Percentiles rank a stretch among this genome's conserved stretches.
phyloP scores from a whole-genome alignment of 768 basidiomycete genomes.

The Nidularia sp. region DNA sequence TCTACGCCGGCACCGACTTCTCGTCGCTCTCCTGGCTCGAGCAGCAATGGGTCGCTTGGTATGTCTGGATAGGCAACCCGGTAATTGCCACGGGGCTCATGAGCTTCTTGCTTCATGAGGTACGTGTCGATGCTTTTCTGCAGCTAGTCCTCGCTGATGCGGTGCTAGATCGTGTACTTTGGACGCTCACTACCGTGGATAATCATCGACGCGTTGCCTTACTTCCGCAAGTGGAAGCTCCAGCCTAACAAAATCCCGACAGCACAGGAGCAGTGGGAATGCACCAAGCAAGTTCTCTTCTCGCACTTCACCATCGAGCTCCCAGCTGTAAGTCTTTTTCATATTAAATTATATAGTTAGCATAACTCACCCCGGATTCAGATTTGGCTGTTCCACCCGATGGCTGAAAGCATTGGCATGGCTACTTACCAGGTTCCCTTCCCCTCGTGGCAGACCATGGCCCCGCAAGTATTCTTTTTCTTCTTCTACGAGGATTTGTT shows the following conservation, averaged over 20 bases:
- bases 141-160: background rate
- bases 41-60: constrained; percentile 82
- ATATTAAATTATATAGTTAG: too few relatives aligned
- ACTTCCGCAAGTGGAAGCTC: constrained; percentile 92
- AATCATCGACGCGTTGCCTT: constrained; percentile 90
- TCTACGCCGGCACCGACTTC: constrained; percentile 60
- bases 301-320: constrained; percentile 96
- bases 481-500: constrained; percentile 96
- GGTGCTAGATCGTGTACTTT: constrained; percentile 84
- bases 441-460: constrained; percentile 65
- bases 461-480: constrained; percentile 79
- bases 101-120: constrained; percentile 93
- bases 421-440: constrained; percentile 91
- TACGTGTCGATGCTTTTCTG: constrained; percentile 28
- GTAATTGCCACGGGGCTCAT: constrained; percentile 89
- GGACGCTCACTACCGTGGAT: constrained; percentile 95
- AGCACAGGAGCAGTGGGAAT: constrained; percentile 84
- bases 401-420: constrained; percentile 88
- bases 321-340: constrained; percentile 74
- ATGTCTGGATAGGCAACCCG: constrained; percentile 83
- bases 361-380: constrained; percentile 21
- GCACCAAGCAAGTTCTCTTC: constrained; percentile 89
- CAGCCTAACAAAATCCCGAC: constrained; percentile 86
- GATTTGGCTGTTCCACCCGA: constrained; percentile 91
- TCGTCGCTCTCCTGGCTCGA: constrained; percentile 66